These are phyloP conservation scores for Penicillium turbatum DNA, from an alignment of 495 filamentous ascomycete genomes.

Conservation along the genomic window DNA sequence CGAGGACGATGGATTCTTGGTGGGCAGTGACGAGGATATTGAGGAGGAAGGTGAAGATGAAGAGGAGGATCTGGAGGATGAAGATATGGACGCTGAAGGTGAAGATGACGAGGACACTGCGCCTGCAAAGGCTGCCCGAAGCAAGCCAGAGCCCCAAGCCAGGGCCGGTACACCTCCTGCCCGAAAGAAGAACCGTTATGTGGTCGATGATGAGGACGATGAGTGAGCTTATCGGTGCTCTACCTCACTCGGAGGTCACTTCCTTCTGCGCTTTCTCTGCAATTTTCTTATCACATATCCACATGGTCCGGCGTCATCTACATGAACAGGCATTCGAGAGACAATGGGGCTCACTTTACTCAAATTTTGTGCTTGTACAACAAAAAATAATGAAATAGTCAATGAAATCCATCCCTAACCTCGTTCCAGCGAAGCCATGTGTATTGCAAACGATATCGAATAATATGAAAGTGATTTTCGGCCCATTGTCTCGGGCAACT, in stretches of 20 bases:
- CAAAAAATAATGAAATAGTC: conserved; percentile 29
- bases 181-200: conserved; percentile 45
- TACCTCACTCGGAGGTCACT: background rate
- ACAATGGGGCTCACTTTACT: background rate
- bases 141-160: conserved; percentile 22
- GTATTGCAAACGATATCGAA: background rate
- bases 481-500: background rate
- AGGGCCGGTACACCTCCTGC: conserved; percentile 33
- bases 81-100: conserved; percentile 53
- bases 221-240: conserved; percentile 22
- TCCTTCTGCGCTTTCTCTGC: background rate
- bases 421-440: conserved; percentile 1
- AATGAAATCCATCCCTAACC: conserved; percentile 4
- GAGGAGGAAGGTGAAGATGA: conserved; percentile 58
- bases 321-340: conserved; percentile 7
- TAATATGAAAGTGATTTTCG: background rate
- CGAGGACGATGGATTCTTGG: conserved; percentile 73
- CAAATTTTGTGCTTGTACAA: conserved; percentile 8
- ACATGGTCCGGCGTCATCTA: conserved; percentile 11
- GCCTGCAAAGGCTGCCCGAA: conserved; percentile 21
- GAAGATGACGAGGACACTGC: conserved; percentile 45
- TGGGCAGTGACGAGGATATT: conserved; percentile 67
- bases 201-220: conserved; percentile 47
- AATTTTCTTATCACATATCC: conserved; percentile 9
- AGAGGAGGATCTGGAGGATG: conserved; percentile 58